A percentile compares a stretch with the other conserved stretches of the same genome.
These are phyloP conservation scores for Rubia balearica DNA, from an alignment of 305 asterid genomes.

Conservation along the genomic window DNA sequence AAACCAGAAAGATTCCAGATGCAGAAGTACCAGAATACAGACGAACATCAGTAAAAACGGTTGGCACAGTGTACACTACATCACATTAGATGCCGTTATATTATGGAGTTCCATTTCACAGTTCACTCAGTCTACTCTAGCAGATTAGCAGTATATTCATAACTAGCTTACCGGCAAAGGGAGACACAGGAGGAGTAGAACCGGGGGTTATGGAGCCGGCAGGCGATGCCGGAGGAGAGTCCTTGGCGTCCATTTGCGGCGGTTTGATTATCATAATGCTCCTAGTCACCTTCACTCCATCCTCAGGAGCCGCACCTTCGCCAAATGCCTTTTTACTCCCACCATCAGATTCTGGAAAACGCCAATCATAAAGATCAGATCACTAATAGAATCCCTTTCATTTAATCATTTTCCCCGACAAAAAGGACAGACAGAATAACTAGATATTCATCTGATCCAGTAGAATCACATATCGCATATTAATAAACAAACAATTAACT, in stretches of 20 bases:
- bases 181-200: slow-evolving; percentile 84
- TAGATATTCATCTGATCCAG: background rate
- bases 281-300: slow-evolving; percentile 62
- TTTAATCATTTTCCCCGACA: background rate
- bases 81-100: background rate
- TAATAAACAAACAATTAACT: no score
- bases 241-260: slow-evolving; percentile 39
- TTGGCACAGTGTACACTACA: background rate
- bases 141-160: background rate
- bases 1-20: slow-evolving; percentile 10
- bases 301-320: slow-evolving; percentile 40
- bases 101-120: background rate
- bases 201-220: slow-evolving; percentile 81
- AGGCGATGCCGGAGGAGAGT: slow-evolving; percentile 88
- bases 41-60: background rate
- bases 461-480: background rate
- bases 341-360: slow-evolving; percentile 36
- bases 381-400: background rate
- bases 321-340: slow-evolving; percentile 33
- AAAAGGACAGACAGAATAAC: background rate
- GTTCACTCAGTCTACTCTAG: background rate
- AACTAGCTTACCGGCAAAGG: slow-evolving; percentile 73
- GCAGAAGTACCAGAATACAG: no score
- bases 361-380: background rate
- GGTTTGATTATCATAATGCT: slow-evolving; percentile 88